Evolutionary conservation across 352 stramenopile species (phyloP).

Genomic region (Phytophthora sp.): DNA sequence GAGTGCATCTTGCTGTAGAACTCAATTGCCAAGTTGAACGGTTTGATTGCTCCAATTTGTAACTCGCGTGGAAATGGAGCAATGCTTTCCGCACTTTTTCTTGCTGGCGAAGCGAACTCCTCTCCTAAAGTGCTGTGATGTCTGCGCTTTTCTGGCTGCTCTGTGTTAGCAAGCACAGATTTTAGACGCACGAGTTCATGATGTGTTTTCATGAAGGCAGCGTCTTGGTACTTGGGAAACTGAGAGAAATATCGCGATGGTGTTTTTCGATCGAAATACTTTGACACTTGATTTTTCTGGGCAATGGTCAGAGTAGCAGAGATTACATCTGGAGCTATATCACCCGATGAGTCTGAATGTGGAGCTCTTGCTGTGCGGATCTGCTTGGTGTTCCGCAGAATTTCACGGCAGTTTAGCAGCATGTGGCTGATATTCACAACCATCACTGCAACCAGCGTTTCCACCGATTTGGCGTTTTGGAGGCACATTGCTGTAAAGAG

Average conservation of each 20-base stretch:
- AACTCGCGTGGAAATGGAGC: too few relatives aligned
- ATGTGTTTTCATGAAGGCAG: not conserved
- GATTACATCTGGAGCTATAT: not conserved
- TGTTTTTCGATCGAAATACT: not conserved
- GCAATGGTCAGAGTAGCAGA: not conserved
- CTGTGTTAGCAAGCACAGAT: too few relatives aligned
- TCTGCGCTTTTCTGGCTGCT: too few relatives aligned
- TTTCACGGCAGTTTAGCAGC: slow-evolving; percentile 18
- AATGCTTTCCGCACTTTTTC: too few relatives aligned
- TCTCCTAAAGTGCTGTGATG: too few relatives aligned
- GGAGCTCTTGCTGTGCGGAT: not conserved
- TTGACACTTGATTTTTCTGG: not conserved
- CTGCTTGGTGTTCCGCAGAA: not conserved
- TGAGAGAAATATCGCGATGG: slow-evolving; percentile 11
- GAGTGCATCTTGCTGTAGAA: slow-evolving; percentile 19
- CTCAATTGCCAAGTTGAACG: slow-evolving; percentile 6
- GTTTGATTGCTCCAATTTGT: too few relatives aligned
- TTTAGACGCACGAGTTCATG: not conserved
- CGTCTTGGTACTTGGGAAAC: slow-evolving; percentile 10
- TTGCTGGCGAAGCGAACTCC: too few relatives aligned
- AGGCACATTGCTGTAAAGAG: slow-evolving; percentile 47
- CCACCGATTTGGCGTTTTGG: slow-evolving; percentile 42
- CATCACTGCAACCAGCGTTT: slow-evolving; percentile 28
- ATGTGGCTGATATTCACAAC: slow-evolving; percentile 25
- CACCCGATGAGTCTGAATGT: not conserved